Evolutionary conservation across 2,329 filamentous ascomycete species (phyloP), one percentile per base, ranked within the genome.

Genomic region (Fusarium newnesense): DNA sequence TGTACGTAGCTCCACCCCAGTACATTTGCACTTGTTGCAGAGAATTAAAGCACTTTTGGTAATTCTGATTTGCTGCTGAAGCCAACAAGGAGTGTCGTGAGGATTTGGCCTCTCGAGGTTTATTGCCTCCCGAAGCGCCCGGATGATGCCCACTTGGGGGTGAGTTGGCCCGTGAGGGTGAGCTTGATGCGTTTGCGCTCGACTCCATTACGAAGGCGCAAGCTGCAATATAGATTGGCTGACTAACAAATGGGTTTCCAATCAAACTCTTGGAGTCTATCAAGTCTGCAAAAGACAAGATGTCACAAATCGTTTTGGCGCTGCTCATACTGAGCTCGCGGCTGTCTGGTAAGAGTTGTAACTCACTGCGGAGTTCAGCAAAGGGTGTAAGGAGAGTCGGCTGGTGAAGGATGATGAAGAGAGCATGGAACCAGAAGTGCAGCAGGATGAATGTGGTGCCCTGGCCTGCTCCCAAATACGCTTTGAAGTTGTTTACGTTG

Each of bases 261-360:
- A 95, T 92, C 63, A 95, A 94, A 75, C 94, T 95, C 80, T 94
- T 95, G 0, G 93, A 91, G 79, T 97, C 94, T 58, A 96, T 94
- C 15, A 97, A 84, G 78, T 97, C 94, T 1, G 94, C 93, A 80
- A 97, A 97, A 2, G 93, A 92, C 13, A 97, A 83, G 21, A 97
- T 97, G 76, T 97, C 94, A 39, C 94, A 94, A 68, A 97, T 96
- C 0, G 94, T 97, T 83, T 97, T 97, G 18, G 94, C 95, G 30
- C 94, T 96, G 19, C 93, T 95, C 92, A 96, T 95, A 68, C 93
- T 94, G 9, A 91, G 81, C 79, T 96, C 94, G 63, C 93, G 91
- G 73, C 94, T 96, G 78, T 96, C 94, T 0, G 92, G 90, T 42
- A 94, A 90, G 2, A 97, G 85, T 63, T 94, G 92, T 56, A 94